Evolutionary conservation across 768 basidiomycete species (phyloP).

Genomic region (Psilocybe subaeruginosa): DNA sequence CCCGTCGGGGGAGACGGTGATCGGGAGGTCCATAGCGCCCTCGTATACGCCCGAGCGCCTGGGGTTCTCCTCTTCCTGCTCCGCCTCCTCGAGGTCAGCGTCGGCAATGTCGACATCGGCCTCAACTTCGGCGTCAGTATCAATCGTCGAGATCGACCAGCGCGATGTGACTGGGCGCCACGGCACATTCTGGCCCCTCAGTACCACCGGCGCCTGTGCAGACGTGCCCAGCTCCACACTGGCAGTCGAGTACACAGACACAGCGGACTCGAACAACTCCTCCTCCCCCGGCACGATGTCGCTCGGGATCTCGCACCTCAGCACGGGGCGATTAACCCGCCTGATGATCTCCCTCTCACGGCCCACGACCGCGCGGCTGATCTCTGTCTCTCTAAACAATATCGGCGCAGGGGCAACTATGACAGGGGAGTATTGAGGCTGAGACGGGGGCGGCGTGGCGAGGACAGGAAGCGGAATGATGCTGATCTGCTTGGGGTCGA

Average conservation of each 20-base stretch:
- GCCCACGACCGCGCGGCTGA: conserved; percentile 1
- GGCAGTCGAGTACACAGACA: conserved; percentile 15
- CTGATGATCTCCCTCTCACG: conserved; percentile 9
- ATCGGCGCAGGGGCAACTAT: not conserved
- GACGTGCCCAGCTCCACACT: not conserved
- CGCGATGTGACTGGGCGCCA: conserved; percentile 8
- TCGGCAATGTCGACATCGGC: not conserved
- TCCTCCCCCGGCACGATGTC: not conserved
- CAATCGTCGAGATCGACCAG: conserved; percentile 12
- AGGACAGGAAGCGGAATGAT: conserved; percentile 26
- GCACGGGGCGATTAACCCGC: conserved; percentile 15
- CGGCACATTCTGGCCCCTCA: conserved; percentile 8
- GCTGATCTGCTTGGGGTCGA: conserved; percentile 43
- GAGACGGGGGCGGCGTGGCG: conserved; percentile 12
- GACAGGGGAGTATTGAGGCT: not conserved
- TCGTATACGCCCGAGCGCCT: not conserved
- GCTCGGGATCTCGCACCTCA: conserved; percentile 30
- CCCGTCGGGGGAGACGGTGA: not conserved
- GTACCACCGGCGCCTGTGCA: conserved; percentile 1
- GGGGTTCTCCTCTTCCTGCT: not conserved
- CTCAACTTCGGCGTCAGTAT: not conserved
- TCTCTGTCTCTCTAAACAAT: not conserved
- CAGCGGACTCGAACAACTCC: conserved; percentile 9
- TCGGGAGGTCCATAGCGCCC: not conserved
- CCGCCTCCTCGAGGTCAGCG: not conserved